Base-by-base conservation (phyloP, 768 basidiomycete species). In the Boletales sp. region DNA sequence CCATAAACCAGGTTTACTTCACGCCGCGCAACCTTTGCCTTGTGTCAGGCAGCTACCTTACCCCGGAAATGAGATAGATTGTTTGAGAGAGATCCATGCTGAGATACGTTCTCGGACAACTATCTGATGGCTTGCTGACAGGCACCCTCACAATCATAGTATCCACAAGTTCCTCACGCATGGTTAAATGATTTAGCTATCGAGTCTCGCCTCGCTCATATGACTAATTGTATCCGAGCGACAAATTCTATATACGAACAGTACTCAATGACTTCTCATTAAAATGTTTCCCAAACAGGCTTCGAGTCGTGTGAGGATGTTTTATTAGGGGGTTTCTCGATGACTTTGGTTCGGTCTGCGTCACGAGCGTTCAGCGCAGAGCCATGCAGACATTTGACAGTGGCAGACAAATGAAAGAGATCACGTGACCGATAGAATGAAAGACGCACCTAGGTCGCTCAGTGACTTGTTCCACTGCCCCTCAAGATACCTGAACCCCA, bases 21-120 rank as follows among this genome's bases (percentile, higher is more conserved):
- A 98, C 97, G 9, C 83, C 93, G 27, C 82, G 95, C 13, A 99
- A 99, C 68, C 77, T 99, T 31, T 94, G 92, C 67, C 71, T 98
- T 48, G 90, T 88, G 40, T 87, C 88, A 15, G 95, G 95, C 6
- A 77, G 76, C 38, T 87, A 84, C 63, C 71, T 83, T 37, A 72
- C 86, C 18, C 75, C 82, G 1, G 86, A 86, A 50, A 64, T 71
- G 45, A 73, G 80, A 66, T 82, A 60, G 38, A 24, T 11, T 43
- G 14, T 36, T 11, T 35, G 15, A 35, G 44, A 35, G 44, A 32
- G 17, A 32, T 24, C 19, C 24, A 6, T 38, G 48, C 24, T 19
- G 32, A 45, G 21, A 7, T 29, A 1, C 7, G 14, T 15, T 11
- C 35, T 34, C 31, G n/a, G 30, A 11, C 15, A 6, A 14, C 36